Evolutionary conservation across 208 protist species (phyloP).

Genomic region (Crithidia expoeki): DNA sequence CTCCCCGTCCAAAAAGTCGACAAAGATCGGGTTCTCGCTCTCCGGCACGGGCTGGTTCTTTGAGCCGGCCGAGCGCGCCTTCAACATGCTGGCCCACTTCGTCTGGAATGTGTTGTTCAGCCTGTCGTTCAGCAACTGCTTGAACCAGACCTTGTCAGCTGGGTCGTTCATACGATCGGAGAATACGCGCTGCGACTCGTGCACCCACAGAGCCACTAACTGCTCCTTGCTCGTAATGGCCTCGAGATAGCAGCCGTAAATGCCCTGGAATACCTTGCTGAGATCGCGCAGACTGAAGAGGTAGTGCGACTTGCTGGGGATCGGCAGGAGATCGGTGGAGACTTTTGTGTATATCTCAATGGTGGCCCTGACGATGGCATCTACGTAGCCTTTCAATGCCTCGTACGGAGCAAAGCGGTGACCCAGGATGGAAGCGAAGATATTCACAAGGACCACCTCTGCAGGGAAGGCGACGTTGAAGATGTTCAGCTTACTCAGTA

Average conservation of each 20-base stretch:
- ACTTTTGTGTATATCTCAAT: constrained; percentile 95
- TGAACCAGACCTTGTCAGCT: constrained; percentile 94
- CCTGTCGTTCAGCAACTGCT: constrained; percentile 91
- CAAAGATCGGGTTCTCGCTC: constrained; percentile 93
- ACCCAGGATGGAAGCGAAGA: constrained; percentile 96
- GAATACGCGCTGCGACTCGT: constrained; percentile 98
- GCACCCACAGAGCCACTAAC: constrained; percentile 97
- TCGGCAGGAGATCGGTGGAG: constrained; percentile 93
- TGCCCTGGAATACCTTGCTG: constrained; percentile 97
- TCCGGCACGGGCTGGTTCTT: constrained; percentile 51
- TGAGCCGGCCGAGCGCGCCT: constrained; percentile 66
- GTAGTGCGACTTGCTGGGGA: constrained; percentile 98
- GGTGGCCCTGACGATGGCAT: constrained; percentile 94
- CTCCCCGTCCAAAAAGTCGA: constrained; percentile 94
- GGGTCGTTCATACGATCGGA: constrained; percentile 95
- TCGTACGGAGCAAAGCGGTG: constrained; percentile 92
- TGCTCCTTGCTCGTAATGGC: constrained; percentile 94
- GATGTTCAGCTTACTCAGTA: constrained; percentile 95
- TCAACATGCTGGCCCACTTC: constrained; percentile 93
- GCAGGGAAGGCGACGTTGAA: constrained; percentile 97
- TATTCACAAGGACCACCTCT: constrained; percentile 92
- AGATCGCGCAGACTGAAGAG: constrained; percentile 98
- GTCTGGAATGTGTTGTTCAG: constrained; percentile 92
- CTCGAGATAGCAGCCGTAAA: constrained; percentile 92
- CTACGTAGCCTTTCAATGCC: constrained; percentile 92